Conservation (phyloP, 2,329 filamentous ascomycete genomes). For the Fusarium humuli region DNA sequence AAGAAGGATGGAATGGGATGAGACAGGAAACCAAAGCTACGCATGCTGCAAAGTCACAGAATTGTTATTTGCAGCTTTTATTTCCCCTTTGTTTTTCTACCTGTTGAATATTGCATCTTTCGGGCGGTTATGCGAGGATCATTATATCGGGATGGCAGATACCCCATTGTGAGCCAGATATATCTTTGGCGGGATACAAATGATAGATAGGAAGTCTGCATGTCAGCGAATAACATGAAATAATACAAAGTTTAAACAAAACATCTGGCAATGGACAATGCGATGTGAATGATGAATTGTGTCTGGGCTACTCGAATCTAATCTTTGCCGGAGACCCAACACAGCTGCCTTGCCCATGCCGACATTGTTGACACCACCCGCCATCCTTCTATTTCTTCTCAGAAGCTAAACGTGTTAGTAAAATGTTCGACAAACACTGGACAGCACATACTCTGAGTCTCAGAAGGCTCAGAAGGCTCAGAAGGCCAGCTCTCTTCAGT, state of each 20-base stretch:
- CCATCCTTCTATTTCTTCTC: not conserved
- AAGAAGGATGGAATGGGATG: constrained; percentile 39
- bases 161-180: constrained; percentile 32
- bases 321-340: not conserved
- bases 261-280: not conserved
- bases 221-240: constrained; percentile 19
- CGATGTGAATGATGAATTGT: not conserved
- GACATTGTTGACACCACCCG: not conserved
- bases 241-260: constrained; percentile 37
- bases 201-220: constrained; percentile 30
- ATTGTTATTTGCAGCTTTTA: constrained; percentile 24
- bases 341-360: not conserved
- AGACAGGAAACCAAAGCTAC: constrained; percentile 29
- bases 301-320: not conserved
- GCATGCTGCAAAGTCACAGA: constrained; percentile 15
- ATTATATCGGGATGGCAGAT: constrained; percentile 40
- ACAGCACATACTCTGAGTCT: not conserved
- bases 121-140: constrained; percentile 26
- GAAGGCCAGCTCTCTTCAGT: not conserved
- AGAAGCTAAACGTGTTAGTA: not conserved
- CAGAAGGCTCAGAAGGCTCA: not conserved
- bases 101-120: constrained; percentile 39
- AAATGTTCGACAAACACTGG: not conserved
- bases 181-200: constrained; percentile 15
- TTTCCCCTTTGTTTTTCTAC: constrained; percentile 21